These are phyloP conservation scores for Pyronema omphalodes DNA, from an alignment of 495 filamentous ascomycete species.

Conservation along the genomic window DNA sequence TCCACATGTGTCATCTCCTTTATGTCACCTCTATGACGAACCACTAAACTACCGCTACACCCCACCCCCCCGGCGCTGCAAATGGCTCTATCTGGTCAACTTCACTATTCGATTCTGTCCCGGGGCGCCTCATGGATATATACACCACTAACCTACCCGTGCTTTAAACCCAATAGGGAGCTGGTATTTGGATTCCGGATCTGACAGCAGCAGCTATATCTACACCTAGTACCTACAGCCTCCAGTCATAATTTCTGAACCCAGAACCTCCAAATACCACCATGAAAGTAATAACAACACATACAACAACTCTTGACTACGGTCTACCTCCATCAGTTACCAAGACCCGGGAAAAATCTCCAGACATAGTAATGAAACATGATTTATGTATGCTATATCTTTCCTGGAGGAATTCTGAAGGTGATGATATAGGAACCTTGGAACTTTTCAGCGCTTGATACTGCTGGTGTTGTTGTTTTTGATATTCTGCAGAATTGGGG, in stretches of 20 bases:
- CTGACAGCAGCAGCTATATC: constrained; percentile 32
- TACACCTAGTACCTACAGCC: constrained; percentile 24
- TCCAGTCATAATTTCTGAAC: constrained; percentile 20
- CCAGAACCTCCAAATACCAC: constrained; percentile 28
- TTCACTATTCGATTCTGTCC: constrained; percentile 31
- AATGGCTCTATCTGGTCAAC: constrained; percentile 25
- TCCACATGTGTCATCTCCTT: constrained; percentile 29
- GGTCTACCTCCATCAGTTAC: too few relatives aligned
- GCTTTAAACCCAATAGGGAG: constrained; percentile 25
- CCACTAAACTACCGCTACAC: constrained; percentile 28
- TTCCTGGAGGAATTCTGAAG: constrained; percentile 28
- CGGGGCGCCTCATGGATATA: constrained; percentile 7
- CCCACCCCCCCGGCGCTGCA: constrained; percentile 23
- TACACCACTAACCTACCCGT: constrained; percentile 31
- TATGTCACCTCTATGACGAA: constrained; percentile 19
- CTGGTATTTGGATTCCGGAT: constrained; percentile 32
- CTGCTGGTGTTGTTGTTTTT: constrained; percentile 27
- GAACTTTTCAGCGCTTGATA: constrained; percentile 25
- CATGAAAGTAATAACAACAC: constrained; percentile 30
- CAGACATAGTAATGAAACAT: constrained; percentile 30
- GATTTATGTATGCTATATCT: constrained; percentile 32
- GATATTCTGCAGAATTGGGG: constrained; percentile 28
- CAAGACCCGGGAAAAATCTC: constrained; percentile 31
- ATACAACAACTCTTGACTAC: constrained; percentile 30
- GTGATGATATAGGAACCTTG: constrained; percentile 21